phyloP scores from a whole-genome alignment of 441 rosid genomes.

The Iberis amara region DNA sequence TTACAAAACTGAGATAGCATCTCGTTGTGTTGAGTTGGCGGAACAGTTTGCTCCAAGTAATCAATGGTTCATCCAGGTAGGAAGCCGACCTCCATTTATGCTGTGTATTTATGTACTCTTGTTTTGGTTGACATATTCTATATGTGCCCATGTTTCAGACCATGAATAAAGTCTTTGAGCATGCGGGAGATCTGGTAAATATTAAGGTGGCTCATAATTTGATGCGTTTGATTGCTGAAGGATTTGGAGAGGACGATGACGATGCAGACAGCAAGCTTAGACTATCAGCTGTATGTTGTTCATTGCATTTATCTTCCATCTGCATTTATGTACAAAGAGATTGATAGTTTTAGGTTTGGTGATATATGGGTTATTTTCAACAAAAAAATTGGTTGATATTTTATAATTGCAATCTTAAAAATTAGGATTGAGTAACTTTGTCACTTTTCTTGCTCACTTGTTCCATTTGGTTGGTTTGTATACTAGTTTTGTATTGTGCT shows the following conservation, averaged over 20 bases:
- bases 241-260: constrained; percentile 91
- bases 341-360: constrained; percentile 11
- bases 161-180: constrained; percentile 97
- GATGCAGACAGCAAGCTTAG: constrained; percentile 77
- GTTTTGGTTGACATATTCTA: constrained; percentile 7
- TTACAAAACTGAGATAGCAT: constrained; percentile 93
- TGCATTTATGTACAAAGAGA: too few relatives aligned
- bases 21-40: constrained; percentile 89
- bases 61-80: constrained; percentile 96
- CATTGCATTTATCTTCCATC: constrained; percentile 21
- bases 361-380: constrained; percentile 3
- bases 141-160: constrained; percentile 42
- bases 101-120: background rate
- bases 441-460: background rate
- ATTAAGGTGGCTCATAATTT: constrained; percentile 91
- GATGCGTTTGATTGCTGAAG: constrained; percentile 95
- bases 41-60: constrained; percentile 97
- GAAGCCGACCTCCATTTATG: constrained; percentile 16
- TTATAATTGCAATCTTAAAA: too few relatives aligned
- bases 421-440: too few relatives aligned
- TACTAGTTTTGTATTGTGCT: background rate
- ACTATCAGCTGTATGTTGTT: constrained; percentile 78
- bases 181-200: constrained; percentile 90
- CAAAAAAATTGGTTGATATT: too few relatives aligned
- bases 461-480: background rate